Conservation (phyloP, 192 early-diverging fungal species). For the Coemansia pectinata region DNA sequence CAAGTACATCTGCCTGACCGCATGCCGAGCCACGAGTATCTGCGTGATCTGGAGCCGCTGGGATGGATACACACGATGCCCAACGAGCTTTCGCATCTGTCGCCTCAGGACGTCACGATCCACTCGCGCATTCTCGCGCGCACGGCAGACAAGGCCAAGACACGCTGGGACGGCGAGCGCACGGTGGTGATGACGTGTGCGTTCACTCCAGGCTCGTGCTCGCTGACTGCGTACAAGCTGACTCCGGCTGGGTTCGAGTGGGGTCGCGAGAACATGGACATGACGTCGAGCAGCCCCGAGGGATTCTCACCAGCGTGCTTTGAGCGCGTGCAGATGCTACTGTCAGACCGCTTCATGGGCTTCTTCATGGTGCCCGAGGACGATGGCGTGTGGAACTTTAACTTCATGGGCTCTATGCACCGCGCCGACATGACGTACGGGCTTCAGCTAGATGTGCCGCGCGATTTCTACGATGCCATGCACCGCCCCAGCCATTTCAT, state of each 20-base stretch:
- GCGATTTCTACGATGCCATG: slow-evolving; percentile 96
- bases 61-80: slow-evolving; percentile 99
- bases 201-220: slow-evolving; percentile 98
- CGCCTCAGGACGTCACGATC: slow-evolving; percentile 87
- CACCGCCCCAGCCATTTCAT: slow-evolving; percentile 96
- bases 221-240: slow-evolving; percentile 91
- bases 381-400: slow-evolving; percentile 97
- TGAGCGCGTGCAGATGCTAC: slow-evolving; percentile 96
- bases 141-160: slow-evolving; percentile 61
- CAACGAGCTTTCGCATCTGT: slow-evolving; percentile 80
- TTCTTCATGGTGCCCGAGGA: slow-evolving; percentile 97
- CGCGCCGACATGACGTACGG: slow-evolving; percentile 91
- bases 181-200: slow-evolving; percentile 89
- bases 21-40: slow-evolving; percentile 88
- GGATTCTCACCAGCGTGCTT: slow-evolving; percentile 88
- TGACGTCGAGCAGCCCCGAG: slow-evolving; percentile 70
- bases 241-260: slow-evolving; percentile 97
- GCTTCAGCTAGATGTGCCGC: slow-evolving; percentile 86
- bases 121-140: slow-evolving; percentile 91
- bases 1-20: slow-evolving; percentile 86
- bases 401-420: slow-evolving; percentile 96
- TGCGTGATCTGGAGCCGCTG: slow-evolving; percentile 91
- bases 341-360: slow-evolving; percentile 95
- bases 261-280: slow-evolving; percentile 92
- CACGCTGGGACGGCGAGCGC: slow-evolving; percentile 92